These are phyloP conservation scores for Luffa aegyptiaca DNA, from an alignment of 306 rosid species.

Conservation along the genomic window DNA sequence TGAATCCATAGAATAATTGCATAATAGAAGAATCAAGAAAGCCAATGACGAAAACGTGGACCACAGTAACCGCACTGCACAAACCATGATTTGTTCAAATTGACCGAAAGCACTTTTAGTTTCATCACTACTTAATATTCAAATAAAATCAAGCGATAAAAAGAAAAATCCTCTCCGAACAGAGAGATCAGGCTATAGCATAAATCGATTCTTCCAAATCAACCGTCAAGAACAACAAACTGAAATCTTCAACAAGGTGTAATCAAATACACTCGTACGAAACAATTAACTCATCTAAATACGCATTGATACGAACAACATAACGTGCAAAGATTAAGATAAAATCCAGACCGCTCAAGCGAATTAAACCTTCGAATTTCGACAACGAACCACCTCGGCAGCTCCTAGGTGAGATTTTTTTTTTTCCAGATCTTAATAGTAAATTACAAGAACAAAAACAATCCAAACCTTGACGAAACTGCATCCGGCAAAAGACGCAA, in stretches of 20 bases:
- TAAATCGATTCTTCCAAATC: neutral
- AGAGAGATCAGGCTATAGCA: neutral
- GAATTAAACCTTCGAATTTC: neutral
- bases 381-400: neutral
- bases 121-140: neutral
- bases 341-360: neutral
- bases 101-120: neutral
- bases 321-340: neutral
- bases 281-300: neutral
- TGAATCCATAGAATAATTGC: neutral
- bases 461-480: conserved; percentile 23
- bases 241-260: neutral
- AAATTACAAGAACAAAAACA: neutral
- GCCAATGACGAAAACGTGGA: neutral
- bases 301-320: neutral
- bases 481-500: conserved; percentile 1
- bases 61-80: neutral
- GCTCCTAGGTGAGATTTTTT: neutral
- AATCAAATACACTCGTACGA: neutral
- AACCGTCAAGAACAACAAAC: too few species aligned
- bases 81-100: conserved; percentile 3
- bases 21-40: neutral
- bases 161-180: neutral
- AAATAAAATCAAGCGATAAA: neutral
- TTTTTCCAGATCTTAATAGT: neutral